These are phyloP conservation scores for Teratosphaeria nubilosa DNA, from an alignment of 2,329 filamentous ascomycete species.

Conservation along the genomic window DNA sequence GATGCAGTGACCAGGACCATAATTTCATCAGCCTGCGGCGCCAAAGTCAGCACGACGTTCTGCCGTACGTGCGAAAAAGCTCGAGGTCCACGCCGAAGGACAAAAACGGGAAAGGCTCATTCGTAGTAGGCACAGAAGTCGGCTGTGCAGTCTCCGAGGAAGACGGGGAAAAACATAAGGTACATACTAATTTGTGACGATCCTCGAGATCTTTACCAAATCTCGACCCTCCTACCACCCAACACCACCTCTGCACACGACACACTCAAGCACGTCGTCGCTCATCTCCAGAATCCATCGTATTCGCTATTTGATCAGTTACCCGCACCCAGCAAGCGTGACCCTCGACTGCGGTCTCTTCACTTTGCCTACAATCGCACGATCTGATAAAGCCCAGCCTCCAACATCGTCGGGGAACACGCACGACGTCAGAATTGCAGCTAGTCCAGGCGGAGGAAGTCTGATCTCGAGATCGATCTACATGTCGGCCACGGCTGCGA, in stretches of 20 bases:
- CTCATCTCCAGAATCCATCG: background rate
- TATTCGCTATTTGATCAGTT: background rate
- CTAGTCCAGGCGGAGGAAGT: background rate
- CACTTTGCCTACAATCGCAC: background rate
- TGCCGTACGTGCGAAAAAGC: background rate
- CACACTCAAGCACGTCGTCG: background rate
- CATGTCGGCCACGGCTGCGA: constrained; percentile 6
- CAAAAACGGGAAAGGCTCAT: background rate
- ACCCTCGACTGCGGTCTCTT: background rate
- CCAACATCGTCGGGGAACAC: background rate
- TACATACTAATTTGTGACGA: background rate
- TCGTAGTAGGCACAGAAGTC: background rate
- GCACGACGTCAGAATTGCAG: background rate
- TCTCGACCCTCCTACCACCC: background rate
- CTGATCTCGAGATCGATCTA: background rate
- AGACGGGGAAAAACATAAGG: background rate
- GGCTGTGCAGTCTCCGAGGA: background rate
- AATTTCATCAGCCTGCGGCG: background rate
- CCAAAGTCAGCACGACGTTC: no score
- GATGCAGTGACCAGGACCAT: background rate
- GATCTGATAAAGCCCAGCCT: background rate
- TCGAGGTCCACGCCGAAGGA: background rate
- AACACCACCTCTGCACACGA: no score
- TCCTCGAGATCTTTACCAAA: background rate
- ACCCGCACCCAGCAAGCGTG: background rate